Conservation (phyloP, 2,329 filamentous ascomycete genomes). For the Penicillium oxalicum region DNA sequence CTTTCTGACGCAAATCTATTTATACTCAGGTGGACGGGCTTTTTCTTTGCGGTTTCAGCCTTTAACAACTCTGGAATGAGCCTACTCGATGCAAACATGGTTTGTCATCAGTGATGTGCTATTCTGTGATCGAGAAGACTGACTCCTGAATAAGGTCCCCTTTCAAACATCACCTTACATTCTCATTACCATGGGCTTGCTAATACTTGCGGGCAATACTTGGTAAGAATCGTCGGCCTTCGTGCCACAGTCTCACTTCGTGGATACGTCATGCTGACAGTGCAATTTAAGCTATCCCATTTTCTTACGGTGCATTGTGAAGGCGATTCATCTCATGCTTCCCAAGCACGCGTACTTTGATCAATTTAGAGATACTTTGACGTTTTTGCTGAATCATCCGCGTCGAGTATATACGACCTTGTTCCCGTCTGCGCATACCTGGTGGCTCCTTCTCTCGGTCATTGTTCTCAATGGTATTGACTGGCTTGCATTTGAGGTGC, state of each 20-base stretch:
- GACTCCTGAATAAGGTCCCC: conserved; percentile 7
- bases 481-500: conserved; percentile 46
- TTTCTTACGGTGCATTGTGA: conserved; percentile 2
- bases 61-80: conserved; percentile 50
- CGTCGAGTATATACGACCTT: conserved; percentile 56
- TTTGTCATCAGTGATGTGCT: conserved; percentile 24
- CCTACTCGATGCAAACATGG: conserved; percentile 46
- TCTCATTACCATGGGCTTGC: conserved; percentile 27
- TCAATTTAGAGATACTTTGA: conserved; percentile 36
- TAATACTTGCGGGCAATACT: conserved; percentile 36
- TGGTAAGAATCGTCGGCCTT: conserved; percentile 11
- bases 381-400: conserved; percentile 55
- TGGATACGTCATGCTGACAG: neutral
- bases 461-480: conserved; percentile 51
- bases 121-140: neutral
- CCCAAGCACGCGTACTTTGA: conserved; percentile 1
- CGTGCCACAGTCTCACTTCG: neutral
- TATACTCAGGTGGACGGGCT: conserved; percentile 35
- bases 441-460: conserved; percentile 50
- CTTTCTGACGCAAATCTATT: neutral
- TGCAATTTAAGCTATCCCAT: neutral
- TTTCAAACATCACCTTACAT: conserved; percentile 20
- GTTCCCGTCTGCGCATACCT: conserved; percentile 54
- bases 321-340: neutral
- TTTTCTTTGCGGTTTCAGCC: conserved; percentile 41